Base-by-base conservation (phyloP, 2,329 filamentous ascomycete genomes). In the Phialocephala subalpina region DNA sequence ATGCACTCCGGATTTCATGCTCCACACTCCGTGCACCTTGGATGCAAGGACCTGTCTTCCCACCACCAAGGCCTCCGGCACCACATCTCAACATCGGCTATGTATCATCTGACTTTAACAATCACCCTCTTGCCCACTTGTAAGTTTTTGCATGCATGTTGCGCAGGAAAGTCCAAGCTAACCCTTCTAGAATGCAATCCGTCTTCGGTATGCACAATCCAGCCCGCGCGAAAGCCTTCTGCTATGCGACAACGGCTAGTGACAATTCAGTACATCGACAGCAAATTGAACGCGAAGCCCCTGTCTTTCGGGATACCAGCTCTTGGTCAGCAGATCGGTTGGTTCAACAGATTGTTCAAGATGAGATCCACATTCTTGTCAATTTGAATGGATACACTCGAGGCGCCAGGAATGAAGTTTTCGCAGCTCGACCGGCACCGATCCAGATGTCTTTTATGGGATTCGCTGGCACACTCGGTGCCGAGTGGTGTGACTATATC, bases 401-500 rank as follows among this genome's bases (percentile, higher is more conserved):
- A 62, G 96, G 96, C 35, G 96, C 96, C n/a, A 89, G 94, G 27
- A 99, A 99, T 73, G 96, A 99, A 76, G 91, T 99, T 3, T 99
- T 99, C 77, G 96, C 96, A 25, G 96, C 96, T 25, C 89, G 97
- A 29, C 93, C 96, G 18, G 94, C 94, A 1, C 96, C 96, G 0
- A 93, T 99, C 52, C 96, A 99, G 72, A 99, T 99, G 96, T 97
- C 96, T 0, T 99, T 99, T 75, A 99, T 99, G 96, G 96, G 96
- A 0, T 99, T 99, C 77, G 96, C 96, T 0, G 96, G 96, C 11
- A 97, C 95, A 0, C 82, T 99, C 0, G 96, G 96, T 6, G 96
- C 96, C 2, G 96, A 99, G 77, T 99, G 96, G 96, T 99, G 96
- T 73, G 96, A 99, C 77, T 99, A 99, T 75, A 89, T 99, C 18